Base-by-base conservation (phyloP, 73 alveolate genomes). In the Paramecium tetraurelia region DNA sequence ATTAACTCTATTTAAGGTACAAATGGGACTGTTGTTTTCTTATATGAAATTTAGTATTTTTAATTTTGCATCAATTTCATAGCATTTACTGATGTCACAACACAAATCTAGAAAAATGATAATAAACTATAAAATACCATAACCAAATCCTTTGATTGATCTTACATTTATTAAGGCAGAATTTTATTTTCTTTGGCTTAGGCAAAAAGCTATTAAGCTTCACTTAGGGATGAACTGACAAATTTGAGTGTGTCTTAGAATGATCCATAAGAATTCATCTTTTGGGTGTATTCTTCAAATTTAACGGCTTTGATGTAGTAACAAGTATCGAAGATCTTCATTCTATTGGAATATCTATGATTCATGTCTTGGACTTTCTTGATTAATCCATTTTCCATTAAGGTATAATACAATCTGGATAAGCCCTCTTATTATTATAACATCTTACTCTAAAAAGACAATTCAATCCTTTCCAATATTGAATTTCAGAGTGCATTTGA, bases 241-340 rank as follows among this genome's bases (percentile, higher is more conserved):
- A 31, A 80, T 31, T 80, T 48, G 10, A 80, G 33, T 43, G 70
- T 14, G 2, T 80, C 90, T 46, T 44, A 10, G 29, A 41, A 80
- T 40, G 36, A 38, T 10, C 76, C 57, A 40, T 43, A 41, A 20
- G 90, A 41, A 21, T 20, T 80, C 70, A 80, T 48, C 57, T 41
- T 80, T 35, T 80, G 44, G 22, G 29, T 29, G 20, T 44, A 80
- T 44, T 80, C 90, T 3, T 80, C 72, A 22, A 24, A 80, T 46
- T 40, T 40, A 9, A 80, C 46, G 4, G 76, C 44, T 80, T 80
- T 80, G 43, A 80, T 20, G 31, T 31, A 80, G 24, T 40, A 80
- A 35, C 90, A 80, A 22, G 48, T 40, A 38, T 80, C 90, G 20
- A 80, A 80, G 0, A 80, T 80, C 27, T 80, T 80, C 31, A 80